Evolutionary conservation across 2,329 filamentous ascomycete species (phyloP), one percentile per base, ranked within the genome.

Genomic region (Alternaria rosae): DNA sequence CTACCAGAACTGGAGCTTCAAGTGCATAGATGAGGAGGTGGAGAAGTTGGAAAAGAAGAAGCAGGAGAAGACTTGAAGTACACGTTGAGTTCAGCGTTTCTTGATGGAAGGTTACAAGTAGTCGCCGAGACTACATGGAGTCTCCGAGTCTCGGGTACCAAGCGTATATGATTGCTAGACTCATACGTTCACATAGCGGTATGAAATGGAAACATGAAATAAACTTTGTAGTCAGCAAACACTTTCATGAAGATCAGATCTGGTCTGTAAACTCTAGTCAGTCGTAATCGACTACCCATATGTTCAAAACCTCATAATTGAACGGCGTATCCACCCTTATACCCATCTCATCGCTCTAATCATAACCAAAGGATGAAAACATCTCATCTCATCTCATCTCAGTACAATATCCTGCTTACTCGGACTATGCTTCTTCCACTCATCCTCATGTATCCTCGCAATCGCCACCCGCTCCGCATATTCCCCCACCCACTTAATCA

Each of bases 21-120:
- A 78, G 69, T 78, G 75, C 66, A 80, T 80, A 42, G 76, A 79
- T 35, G 72, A 78, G 63, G 68, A 68, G 57, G 67, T 79, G 25
- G 74, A 73, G 61, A 66, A 57, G 53, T 25, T 77, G 50, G 74
- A 79, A 62, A 71, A 59, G 66, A 65, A 62, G 54, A 58, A 57
- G 28, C 57, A 38, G 25, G 45, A 64, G 44, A 65, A 54, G 26
- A 44, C 47, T 10, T 38, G n/a, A 38, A 1, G 35, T 38, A 17
- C 6, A 6, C n/a, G 35, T 10, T 38, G n/a, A 10, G 15, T 1
- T 38, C 6, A 11, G n/a, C 35, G 17, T 11, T 17, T 3, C 35
- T 11, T 3, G 35, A 38, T 15, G n/a, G 35, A 17, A n/a, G 4
- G 10, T 17, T 0, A 38, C 6, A 9, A 17, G 35, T 11, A 38